phyloP scores from a whole-genome alignment of 75 land plant genomes.

The Gnetum montanum region DNA sequence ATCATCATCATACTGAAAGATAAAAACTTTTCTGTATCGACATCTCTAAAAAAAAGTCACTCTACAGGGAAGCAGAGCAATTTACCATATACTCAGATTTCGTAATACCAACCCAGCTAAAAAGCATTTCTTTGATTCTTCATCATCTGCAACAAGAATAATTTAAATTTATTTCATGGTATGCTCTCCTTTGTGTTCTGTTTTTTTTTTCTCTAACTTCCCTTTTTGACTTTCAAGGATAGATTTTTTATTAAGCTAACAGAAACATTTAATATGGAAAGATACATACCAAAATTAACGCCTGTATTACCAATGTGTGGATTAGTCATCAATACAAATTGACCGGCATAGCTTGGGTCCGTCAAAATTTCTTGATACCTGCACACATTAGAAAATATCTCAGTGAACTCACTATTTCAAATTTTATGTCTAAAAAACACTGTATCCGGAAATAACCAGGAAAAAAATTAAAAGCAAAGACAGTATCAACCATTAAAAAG shows the following conservation, averaged over 20 bases:
- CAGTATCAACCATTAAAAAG: no score
- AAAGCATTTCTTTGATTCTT: constrained; percentile 78
- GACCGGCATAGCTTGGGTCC: constrained; percentile 99
- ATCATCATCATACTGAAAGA: no score
- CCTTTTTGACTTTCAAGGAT: no score
- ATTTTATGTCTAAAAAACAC: background rate
- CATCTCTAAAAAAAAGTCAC: no score
- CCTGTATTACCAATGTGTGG: constrained; percentile 99
- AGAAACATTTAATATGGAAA: background rate
- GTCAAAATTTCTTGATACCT: constrained; percentile 96
- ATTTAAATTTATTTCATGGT: no score
- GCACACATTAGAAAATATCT: no score
- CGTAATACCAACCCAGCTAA: constrained; percentile 71
- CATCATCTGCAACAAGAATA: constrained; percentile 71
- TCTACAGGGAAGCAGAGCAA: no score
- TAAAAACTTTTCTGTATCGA: no score
- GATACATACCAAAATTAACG: constrained; percentile 58
- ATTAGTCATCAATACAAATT: constrained; percentile 94
- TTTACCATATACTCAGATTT: constrained; percentile 67
- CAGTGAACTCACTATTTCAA: background rate
- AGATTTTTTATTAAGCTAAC: no score
- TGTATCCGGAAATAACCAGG: background rate
- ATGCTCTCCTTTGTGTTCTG: no score
- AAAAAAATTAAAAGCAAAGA: background rate
- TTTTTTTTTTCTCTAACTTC: no score